Base-by-base conservation (phyloP, 176 grass and related monocot species). In the Guadua angustifolia region DNA sequence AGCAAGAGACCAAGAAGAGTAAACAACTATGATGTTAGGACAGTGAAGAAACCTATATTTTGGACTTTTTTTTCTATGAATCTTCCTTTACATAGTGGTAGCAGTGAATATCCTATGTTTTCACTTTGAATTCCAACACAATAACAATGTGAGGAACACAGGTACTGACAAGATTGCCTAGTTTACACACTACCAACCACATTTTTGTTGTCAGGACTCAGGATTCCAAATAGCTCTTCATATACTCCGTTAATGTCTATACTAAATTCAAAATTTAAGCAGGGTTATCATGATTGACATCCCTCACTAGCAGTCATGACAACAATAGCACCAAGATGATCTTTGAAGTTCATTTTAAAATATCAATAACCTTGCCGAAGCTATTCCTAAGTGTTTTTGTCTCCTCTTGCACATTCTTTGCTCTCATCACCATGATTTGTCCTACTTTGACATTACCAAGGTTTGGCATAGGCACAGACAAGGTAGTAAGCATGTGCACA, bases 371-470 rank as follows among this genome's bases (percentile, higher is more conserved):
- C 40, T 82, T 40, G 73, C 17, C 42, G 6, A 74, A 74, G 74
- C 73, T 79, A 79, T 83, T 87, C 79, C 63, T 18, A 73, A 42
- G 84, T 68, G 32, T 57, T 63, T 29, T 5, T 61, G 42, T 87
- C 65, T 62, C 84, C 66, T 44, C 53, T 39, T 22, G 0, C 18
- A 33, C 60, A 33, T 73, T 78, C 88, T 35, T 86, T 73, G 88
- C 68, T 75, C 33, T 19, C 73, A 87, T 74, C 88, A 68, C 75
- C 75, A 43, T 62, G 51, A 15, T 66, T 74, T 83, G 74, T 90
- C 88, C 68, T 38, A 42, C 38, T 82, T 83, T 83, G 50, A 86
- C 74, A 90, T 61, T 75, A 15, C 44, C 84, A 87, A 90, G 17
- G 84, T 74, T 52, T 90, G 68, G 10, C 73, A 73, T 58, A 32